phyloP scores from a whole-genome alignment of 176 grass and related monocot species.

The Bolboschoenus planiculmis region DNA sequence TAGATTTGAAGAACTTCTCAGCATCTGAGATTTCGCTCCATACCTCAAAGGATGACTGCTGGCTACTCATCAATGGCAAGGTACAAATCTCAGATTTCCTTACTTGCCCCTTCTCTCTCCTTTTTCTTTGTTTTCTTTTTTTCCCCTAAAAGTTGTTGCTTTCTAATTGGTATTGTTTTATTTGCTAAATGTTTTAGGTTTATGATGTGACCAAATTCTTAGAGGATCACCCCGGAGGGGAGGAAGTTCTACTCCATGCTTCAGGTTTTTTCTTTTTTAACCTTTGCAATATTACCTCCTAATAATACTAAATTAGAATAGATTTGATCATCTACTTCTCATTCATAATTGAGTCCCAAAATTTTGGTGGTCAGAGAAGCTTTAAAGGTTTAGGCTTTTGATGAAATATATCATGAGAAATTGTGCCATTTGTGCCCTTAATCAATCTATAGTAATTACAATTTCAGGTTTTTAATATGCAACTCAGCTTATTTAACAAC shows the following conservation, averaged over 20 bases:
- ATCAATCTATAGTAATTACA: neutral
- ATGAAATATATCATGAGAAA: neutral
- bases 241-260: constrained; percentile 62
- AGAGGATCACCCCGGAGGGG: constrained; percentile 71
- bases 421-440: neutral
- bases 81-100: constrained; percentile 7
- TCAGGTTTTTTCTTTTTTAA: constrained; percentile 34
- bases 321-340: neutral
- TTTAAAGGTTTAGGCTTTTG: neutral
- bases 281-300: neutral
- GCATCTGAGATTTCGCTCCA: constrained; percentile 38
- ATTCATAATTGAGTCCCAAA: neutral
- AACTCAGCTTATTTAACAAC: neutral
- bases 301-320: neutral
- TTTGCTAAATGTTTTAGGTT: constrained; percentile 33
- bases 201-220: constrained; percentile 85
- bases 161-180: neutral
- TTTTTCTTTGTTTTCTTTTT: neutral
- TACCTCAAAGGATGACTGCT: constrained; percentile 60
- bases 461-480: neutral
- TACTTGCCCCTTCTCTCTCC: neutral
- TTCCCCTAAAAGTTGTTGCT: neutral
- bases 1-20: constrained; percentile 32
- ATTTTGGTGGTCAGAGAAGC: neutral
- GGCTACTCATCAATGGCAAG: constrained; percentile 72